Base-by-base conservation (phyloP, 2,329 filamentous ascomycete genomes). In the Dothiorella sarmentorum region DNA sequence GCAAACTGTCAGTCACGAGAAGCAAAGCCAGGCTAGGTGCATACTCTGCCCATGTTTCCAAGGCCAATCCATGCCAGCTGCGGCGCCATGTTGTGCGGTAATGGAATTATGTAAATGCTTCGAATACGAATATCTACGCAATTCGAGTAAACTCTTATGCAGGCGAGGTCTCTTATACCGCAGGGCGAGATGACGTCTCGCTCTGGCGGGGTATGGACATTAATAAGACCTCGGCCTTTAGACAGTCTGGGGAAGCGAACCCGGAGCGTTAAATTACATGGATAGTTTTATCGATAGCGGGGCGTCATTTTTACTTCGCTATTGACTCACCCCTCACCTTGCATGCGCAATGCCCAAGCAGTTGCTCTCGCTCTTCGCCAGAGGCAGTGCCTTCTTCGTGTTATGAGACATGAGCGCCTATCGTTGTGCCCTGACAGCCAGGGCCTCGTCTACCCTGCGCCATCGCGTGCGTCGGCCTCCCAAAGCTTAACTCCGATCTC, bases 21-120 rank as follows among this genome's bases (percentile, higher is more conserved):
- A 56, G 20, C 27, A 59, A 56, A 42, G 38, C 51, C 15, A 43
- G 17, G 17, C 38, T 4, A 18, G 29, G 29, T 27, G 22, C 83
- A 77, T 77, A 88, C 89, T 69, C 86, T 82, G 64, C 90, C 91
- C 85, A 96, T 96, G 72, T 95, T 95, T 55, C 91, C 91, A 52
- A 96, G 81, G 59, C 91, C 91, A 57, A 95, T 85, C 85, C 86
- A 95, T 66, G 90, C 80, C 53, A 94, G 68, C 73, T 82, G 84
- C 45, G 73, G 73, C 51, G 74, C 69, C 75, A 77, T 77, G 22
- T 44, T 67, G 63, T 56, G n/a, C 17, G 4, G 13, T 18, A n/a
- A 18, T 2, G 4, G 18, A 18, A 2, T 17, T 11, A 6, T 27
- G 49, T 15, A 29, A 40, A 40, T 29, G 49, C 17, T 35, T 53